Conservation (phyloP, 2,329 filamentous ascomycete species). For the Sporothrix phasma region DNA sequence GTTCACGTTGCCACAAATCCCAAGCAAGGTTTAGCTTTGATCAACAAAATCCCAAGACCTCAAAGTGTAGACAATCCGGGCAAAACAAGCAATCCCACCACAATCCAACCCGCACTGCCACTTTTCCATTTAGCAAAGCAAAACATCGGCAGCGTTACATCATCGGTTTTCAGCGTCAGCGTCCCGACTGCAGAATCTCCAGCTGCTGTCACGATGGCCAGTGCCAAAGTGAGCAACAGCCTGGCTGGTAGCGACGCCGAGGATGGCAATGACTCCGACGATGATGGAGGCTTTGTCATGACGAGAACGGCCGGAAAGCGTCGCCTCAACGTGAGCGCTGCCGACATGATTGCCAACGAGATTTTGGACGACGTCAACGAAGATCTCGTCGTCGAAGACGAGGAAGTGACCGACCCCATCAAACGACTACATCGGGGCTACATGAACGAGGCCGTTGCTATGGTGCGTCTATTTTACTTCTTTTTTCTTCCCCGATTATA, state of each 20-base stretch:
- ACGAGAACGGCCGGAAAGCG: slow-evolving; percentile 20
- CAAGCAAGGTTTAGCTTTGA: not conserved
- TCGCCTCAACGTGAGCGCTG: slow-evolving; percentile 18
- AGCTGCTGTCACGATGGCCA: slow-evolving; percentile 9
- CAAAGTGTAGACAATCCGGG: too few species aligned
- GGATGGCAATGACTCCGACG: slow-evolving; percentile 16
- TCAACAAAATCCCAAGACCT: slow-evolving; percentile 3
- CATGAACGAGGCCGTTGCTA: slow-evolving; percentile 77
- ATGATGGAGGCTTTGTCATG: slow-evolving; percentile 18
- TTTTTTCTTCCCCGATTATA: not conserved
- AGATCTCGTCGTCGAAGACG: slow-evolving; percentile 20
- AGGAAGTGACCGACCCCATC: slow-evolving; percentile 25
- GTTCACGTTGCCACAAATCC: slow-evolving; percentile 1
- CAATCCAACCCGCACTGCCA: not conserved
- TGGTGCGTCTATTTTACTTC: slow-evolving; percentile 47
- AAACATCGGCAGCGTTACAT: not conserved
- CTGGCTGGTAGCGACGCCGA: slow-evolving; percentile 12
- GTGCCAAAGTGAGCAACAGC: slow-evolving; percentile 9
- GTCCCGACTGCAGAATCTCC: not conserved
- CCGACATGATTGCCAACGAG: slow-evolving; percentile 20
- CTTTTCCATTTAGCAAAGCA: not conserved
- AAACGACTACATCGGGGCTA: slow-evolving; percentile 44
- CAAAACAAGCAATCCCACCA: not conserved
- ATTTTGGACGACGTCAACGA: slow-evolving; percentile 23
- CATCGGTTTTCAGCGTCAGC: not conserved